Evolutionary conservation across 1,284 basidiomycete genomes (phyloP), one percentile per base, ranked within the genome.

Genomic region (Schizophyllum commune): DNA sequence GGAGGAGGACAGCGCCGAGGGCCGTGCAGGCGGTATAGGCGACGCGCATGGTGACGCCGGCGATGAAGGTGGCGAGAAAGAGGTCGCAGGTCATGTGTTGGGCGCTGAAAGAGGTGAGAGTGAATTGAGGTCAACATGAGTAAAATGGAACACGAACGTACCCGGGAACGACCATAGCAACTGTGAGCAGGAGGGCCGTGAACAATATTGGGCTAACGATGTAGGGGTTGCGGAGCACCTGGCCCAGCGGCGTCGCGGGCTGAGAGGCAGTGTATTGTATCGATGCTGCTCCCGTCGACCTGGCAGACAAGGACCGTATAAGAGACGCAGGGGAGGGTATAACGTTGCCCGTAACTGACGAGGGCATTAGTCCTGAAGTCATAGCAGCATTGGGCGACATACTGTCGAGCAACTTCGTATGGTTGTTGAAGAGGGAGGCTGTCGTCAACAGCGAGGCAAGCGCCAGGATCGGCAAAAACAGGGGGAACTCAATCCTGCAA

Each of bases 1-100:
- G 94, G 2, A 97, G 74, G 1, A 98, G 78, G 0, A 94, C 87
- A 8, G 88, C 85, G 2, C 91, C 94, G 27, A 94, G 88, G 0
- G 89, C 82, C 4, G 86, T 78, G 20, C 87, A 91, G 0, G 92
- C 87, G 0, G 86, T 84, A 71, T 93, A 96, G 0, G 94, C 88
- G 32, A 96, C 79, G 54, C 85, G 83, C 71, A 89, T 90, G 7
- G 93, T 95, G 11, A 91, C 75, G 5, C 88, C 71, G 0, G 93
- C 88, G 62, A 93, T 84, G 5, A 88, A 65, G 6, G 84, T 79
- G 0, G 94, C 92, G 32, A 96, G 77, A 4, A 85, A 71, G 17
- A 95, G 82, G 73, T 97, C 94, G 22, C 87, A 81, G 0, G 79
- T 72, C 7, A 84, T 80, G 59, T 93, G 86, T 64, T 85, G 83